Conservation (phyloP, 2,329 filamentous ascomycete genomes). For the Pleurostoma richardsiae region DNA sequence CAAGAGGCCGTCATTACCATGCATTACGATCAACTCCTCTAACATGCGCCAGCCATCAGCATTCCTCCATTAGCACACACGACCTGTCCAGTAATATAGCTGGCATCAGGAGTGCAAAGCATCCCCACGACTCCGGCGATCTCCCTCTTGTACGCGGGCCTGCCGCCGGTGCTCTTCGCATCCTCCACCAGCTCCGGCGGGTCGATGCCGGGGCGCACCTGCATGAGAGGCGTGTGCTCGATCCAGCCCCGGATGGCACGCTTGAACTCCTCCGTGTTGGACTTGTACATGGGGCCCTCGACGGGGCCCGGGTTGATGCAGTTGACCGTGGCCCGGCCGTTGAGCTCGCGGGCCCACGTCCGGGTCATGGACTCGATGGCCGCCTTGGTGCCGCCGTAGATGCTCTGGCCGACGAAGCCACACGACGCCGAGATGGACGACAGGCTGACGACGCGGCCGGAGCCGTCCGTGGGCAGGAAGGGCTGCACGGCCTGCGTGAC, state of each 20-base stretch:
- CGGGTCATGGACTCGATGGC: slow-evolving; percentile 60
- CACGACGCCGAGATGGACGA: slow-evolving; percentile 47
- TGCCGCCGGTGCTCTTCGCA: slow-evolving; percentile 46
- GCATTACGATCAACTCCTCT: no score
- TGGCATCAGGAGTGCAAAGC: slow-evolving; percentile 66
- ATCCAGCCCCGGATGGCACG: slow-evolving; percentile 30
- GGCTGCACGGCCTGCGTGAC: slow-evolving; percentile 49
- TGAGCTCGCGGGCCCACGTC: slow-evolving; percentile 54
- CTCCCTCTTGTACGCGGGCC: slow-evolving; percentile 63
- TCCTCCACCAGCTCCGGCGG: slow-evolving; percentile 55
- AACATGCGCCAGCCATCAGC: slow-evolving; percentile 21
- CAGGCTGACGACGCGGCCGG: slow-evolving; percentile 53
- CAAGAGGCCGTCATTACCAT: no score
- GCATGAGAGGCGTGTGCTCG: slow-evolving; percentile 54
- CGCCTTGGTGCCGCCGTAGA: slow-evolving; percentile 59
- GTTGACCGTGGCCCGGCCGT: slow-evolving; percentile 53
- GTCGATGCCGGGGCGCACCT: slow-evolving; percentile 56
- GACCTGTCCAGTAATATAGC: slow-evolving; percentile 74
- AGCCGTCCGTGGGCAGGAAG: slow-evolving; percentile 50
- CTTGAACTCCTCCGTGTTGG: slow-evolving; percentile 20
- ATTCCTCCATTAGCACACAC: slow-evolving; percentile 78
- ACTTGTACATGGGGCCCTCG: slow-evolving; percentile 28
- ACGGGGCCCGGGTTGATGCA: slow-evolving; percentile 56
- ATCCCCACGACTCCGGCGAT: slow-evolving; percentile 72
- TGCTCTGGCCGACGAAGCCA: slow-evolving; percentile 47